Evolutionary conservation across 305 asterid species (phyloP), one percentile per base, ranked within the genome.

Genomic region (Rubia peregrina): DNA sequence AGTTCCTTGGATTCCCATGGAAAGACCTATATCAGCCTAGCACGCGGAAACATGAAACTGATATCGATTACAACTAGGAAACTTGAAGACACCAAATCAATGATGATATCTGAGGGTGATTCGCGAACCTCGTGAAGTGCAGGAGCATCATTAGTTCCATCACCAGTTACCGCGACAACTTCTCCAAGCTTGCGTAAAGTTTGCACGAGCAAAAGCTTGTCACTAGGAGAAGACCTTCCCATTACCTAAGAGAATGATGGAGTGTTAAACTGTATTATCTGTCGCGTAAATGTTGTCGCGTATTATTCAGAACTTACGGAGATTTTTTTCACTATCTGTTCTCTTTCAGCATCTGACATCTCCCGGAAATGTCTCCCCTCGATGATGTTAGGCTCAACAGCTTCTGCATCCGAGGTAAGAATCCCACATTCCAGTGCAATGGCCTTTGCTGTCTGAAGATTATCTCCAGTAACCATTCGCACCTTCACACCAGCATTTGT

Each of bases 381-480:
- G 44, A 94, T 91, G n/a, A 94, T 82, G 24, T 75, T 83, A 74
- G 86, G 86, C 65, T 90, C 97, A 51, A 69, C 80, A 71, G 83
- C 85, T 74, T 91, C 96, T 63, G 84, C 83, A 70, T 74, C 84
- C 30, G 96, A 67, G 72, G 88, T 67, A 76, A 94, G 90, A 75
- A 94, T 94, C 71, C 99, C 96, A 76, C 99, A 94, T 75, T 94
- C 99, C 81, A 83, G 62, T 48, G 99, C 96, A 75, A 91, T 94
- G 74, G 99, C 99, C 83, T 83, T 91, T 70, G 99, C 99, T 79
- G 99, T 94, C 81, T 88, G 98, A 80, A 94, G 85, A 77, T 88
- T 94, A 72, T 94, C 99, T 77, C 99, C 98, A 53, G 99, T 94
- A 49, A 94, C 99, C 99, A 94, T 94, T 74, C 98, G 90, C 82